These are phyloP conservation scores for Exophiala sp. DNA, from an alignment of 2,329 filamentous ascomycete species.

Conservation along the genomic window DNA sequence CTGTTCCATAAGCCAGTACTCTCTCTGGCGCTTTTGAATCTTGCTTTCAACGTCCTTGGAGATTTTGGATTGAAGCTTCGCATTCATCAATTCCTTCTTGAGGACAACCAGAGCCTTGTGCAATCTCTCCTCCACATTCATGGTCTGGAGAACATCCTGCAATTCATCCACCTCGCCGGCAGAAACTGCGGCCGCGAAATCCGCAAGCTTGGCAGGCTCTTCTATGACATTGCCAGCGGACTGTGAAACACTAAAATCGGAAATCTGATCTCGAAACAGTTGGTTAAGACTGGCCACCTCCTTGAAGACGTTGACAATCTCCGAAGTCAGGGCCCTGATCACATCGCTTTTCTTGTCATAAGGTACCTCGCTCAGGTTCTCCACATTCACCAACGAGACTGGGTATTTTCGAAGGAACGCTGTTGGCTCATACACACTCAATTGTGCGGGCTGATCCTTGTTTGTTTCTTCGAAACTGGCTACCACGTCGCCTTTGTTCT, in stretches of 20 bases:
- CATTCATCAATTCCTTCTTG: slow-evolving; percentile 98
- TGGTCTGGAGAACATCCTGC: slow-evolving; percentile 79
- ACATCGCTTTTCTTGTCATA: slow-evolving; percentile 85
- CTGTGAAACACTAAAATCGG: slow-evolving; percentile 92
- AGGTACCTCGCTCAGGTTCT: slow-evolving; percentile 83
- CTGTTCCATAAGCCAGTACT: slow-evolving; percentile 99
- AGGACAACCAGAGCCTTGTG: slow-evolving; percentile 86
- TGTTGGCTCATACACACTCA: slow-evolving; percentile 71
- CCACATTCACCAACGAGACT: slow-evolving; percentile 90
- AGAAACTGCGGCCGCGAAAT: slow-evolving; percentile 96
- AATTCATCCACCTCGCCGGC: slow-evolving; percentile 85
- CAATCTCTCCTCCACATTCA: slow-evolving; percentile 88
- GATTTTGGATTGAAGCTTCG: slow-evolving; percentile 93
- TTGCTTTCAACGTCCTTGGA: slow-evolving; percentile 96
- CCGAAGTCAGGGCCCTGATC: slow-evolving; percentile 86
- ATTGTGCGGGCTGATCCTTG: slow-evolving; percentile 53
- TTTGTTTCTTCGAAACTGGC: slow-evolving; percentile 88
- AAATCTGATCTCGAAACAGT: slow-evolving; percentile 93
- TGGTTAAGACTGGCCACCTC: slow-evolving; percentile 91
- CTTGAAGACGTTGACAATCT: slow-evolving; percentile 98
- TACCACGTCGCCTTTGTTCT: slow-evolving; percentile 88
- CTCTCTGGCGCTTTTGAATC: slow-evolving; percentile 92
- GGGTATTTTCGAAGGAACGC: slow-evolving; percentile 86
- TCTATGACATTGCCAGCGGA: slow-evolving; percentile 91
- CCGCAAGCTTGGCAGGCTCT: slow-evolving; percentile 88